Conservation (phyloP, 352 stramenopile genomes). For the Pythium utonaiense region DNA sequence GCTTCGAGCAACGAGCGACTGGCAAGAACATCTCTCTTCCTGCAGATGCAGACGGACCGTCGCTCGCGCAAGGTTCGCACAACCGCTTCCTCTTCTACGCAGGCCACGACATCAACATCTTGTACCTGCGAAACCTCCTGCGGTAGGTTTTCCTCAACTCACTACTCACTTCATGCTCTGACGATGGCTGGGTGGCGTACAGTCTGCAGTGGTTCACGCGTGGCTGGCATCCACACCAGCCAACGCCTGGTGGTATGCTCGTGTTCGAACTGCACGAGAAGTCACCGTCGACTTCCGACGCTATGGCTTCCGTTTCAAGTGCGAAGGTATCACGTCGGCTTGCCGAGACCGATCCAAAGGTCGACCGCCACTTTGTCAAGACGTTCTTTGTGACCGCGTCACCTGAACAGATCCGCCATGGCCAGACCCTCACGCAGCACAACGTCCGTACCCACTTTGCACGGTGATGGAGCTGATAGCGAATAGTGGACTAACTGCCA, state of each 20-base stretch:
- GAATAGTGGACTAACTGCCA: neutral
- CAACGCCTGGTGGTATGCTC: slow-evolving; percentile 69
- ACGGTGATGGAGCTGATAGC: slow-evolving; percentile 6
- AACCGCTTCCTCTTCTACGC: slow-evolving; percentile 73
- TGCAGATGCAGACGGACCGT: slow-evolving; percentile 39
- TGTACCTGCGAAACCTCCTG: slow-evolving; percentile 73
- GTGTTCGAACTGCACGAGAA: slow-evolving; percentile 63
- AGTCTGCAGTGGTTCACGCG: slow-evolving; percentile 68
- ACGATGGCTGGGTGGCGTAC: neutral
- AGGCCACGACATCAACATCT: slow-evolving; percentile 76
- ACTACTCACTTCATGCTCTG: neutral
- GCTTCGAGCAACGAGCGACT: slow-evolving; percentile 60
- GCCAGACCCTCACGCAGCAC: slow-evolving; percentile 39
- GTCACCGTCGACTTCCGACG: slow-evolving; percentile 5
- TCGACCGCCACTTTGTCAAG: slow-evolving; percentile 60
- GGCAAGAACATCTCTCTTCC: slow-evolving; percentile 38
- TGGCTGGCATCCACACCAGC: slow-evolving; percentile 71
- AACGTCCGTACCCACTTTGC: too few relatives aligned
- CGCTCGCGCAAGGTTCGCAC: slow-evolving; percentile 41
- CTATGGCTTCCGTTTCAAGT: neutral
- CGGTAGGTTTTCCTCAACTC: slow-evolving; percentile 30
- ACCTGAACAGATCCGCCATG: slow-evolving; percentile 66
- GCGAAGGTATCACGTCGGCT: slow-evolving; percentile 8
- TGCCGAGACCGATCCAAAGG: neutral
- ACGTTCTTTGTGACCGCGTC: slow-evolving; percentile 68